Evolutionary conservation across 2,329 filamentous ascomycete genomes (phyloP), one percentile per base, ranked within the genome.

Genomic region (Hypoxylon sp.): DNA sequence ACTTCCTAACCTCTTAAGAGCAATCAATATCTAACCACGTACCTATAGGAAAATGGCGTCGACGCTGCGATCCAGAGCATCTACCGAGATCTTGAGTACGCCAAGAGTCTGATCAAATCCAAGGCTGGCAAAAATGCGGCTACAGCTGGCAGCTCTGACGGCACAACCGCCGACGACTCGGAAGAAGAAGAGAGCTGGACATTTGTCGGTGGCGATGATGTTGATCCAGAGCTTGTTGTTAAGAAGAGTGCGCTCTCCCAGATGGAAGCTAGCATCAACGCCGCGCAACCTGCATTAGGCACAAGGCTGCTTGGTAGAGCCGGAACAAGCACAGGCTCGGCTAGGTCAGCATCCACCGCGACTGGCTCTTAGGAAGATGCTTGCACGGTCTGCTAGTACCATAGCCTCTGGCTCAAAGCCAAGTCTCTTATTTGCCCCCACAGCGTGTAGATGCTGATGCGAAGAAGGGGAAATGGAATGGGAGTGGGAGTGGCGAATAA

Each of bases 61-160:
- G 85, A 88, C 36, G 89, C 81, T 4, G 94, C 93, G 4, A 94
- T 97, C 56, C 90, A 96, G 70, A 89, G 86, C 53, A 90, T 99
- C 48, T 99, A 97, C 69, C 88, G 94, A 30, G 93, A 97, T 69
- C 80, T 97, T 47, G 94, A 97, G 68, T 97, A 97, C 64, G 92
- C 94, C 26, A 89, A 84, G 70, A 88, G 87, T 11, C 78, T 97
- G 32, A 88, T 96, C 69, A 89, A 88, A 70, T 82, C 76, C 49
- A 83, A 82, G 69, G 72, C 75, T 1, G 75, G 75, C 56, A 82
- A 81, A 70, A 86, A 76, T 47, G 69, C 65, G 31, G 62, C 62
- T n/a, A 68, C 72, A 30, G 67, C 70, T 4, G 70, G 69, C 32
- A 62, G 52, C 36, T 50, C 61, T 2, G 61, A 60, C 36, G 68